Conservation (phyloP, 352 stramenopile species). For the Phytopythium vexans region DNA sequence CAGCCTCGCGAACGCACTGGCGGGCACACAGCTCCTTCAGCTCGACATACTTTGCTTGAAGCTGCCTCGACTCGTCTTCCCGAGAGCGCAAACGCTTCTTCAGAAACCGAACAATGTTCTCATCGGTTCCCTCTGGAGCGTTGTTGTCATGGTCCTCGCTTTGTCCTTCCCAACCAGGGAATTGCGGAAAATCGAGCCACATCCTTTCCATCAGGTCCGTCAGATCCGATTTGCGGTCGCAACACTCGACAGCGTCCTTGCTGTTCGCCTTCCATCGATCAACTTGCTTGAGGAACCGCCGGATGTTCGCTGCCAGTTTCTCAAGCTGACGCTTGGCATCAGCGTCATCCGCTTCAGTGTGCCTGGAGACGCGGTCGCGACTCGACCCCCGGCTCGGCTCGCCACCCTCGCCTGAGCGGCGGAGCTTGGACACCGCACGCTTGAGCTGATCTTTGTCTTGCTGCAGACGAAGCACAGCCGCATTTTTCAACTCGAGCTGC, state of each 20-base stretch:
- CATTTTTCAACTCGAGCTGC: conserved; percentile 27
- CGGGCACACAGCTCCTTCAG: conserved; percentile 73
- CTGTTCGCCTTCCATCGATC: conserved; percentile 53
- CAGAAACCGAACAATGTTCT: conserved; percentile 42
- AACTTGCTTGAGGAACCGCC: conserved; percentile 42
- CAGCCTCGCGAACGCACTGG: conserved; percentile 71
- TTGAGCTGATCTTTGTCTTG: conserved; percentile 35
- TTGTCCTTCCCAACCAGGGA: conserved; percentile 14
- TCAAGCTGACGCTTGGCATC: conserved; percentile 36
- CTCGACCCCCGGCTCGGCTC: neutral
- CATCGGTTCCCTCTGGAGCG: conserved; percentile 5
- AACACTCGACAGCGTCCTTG: conserved; percentile 35
- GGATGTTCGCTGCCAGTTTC: conserved; percentile 32
- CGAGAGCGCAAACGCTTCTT: conserved; percentile 55
- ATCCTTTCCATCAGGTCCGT: conserved; percentile 35
- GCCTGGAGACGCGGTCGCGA: conserved; percentile 5
- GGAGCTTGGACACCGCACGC: conserved; percentile 19
- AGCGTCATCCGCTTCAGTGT: conserved; percentile 5
- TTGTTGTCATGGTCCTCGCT: conserved; percentile 9
- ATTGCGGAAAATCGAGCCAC: conserved; percentile 57
- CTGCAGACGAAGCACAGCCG: conserved; percentile 25
- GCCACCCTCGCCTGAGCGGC: conserved; percentile 1
- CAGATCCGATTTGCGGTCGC: conserved; percentile 22
- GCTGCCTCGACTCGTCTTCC: conserved; percentile 56
- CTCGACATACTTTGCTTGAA: conserved; percentile 66